Base-by-base conservation (phyloP, 2,329 filamentous ascomycete species). In the Dryadomyces sulphureus region DNA sequence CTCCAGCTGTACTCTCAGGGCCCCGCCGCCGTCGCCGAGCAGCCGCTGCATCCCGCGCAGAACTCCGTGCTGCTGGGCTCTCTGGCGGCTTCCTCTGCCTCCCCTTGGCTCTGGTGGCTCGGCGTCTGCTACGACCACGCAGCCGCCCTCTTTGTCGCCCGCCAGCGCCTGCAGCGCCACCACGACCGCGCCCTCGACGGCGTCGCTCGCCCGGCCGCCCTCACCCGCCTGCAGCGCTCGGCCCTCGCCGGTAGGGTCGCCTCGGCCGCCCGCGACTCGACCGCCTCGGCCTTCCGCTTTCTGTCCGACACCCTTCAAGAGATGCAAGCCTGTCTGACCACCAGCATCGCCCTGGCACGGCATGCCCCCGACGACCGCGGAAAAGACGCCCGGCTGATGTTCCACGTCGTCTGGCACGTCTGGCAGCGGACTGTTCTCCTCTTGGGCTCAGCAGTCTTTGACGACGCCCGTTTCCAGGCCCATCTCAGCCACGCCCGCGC, bases 381-480 rank as follows among this genome's bases (percentile, higher is more conserved):
- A 5, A 45, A 32, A 45, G 55, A 38, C 47, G 51, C 3, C 30
- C 49, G 49, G 16, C 44, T 52, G 14, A 45, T 62, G 24, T 51
- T 73, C 12, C 58, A 61, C 14, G 55, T 60, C 5, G 46, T 79
- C 9, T 55, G 73, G 45, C 69, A 72, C 48, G 77, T 72, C 53
- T 71, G 79, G 62, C 66, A 68, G 57, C 65, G 70, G 19, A 80
- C 73, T 66, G 73, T 47, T 52, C 55, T 8, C 27, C 11, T 1
- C 63, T 77, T 64, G 12, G 58, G 58, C 0, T 20, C 55, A 5
- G 54, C 55, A 4, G 54, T 59, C 0, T 81, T 81, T 52, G 74
- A 81, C 47, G 78, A 81, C 53, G 76, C 75, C 16, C 66, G 63
- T 30, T 82, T 82, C 58, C 77, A 79, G 56, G 77, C 77, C 24